Conservation (phyloP, 257 asterid genomes). For the Gardenia jasminoides region DNA sequence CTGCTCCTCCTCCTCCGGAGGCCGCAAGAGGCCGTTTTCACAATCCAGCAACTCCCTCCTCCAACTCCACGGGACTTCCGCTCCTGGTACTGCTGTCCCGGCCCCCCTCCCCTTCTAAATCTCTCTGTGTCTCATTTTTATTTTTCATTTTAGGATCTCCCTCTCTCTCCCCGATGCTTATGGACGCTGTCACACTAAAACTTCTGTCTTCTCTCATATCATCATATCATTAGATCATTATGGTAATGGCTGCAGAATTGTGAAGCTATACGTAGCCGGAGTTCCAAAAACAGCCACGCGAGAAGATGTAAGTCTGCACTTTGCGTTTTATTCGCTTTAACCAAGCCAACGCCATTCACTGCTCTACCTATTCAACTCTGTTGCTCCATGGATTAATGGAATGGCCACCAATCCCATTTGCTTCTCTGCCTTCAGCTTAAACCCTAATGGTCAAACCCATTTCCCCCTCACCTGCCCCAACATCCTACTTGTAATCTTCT, state of each 20-base stretch:
- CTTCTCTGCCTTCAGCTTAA: neutral
- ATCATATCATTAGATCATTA: neutral
- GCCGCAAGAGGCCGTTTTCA: slow-evolving; percentile 31
- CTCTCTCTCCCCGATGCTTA: neutral
- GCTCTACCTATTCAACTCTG: no score
- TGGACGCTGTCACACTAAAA: neutral
- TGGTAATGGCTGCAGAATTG: slow-evolving; percentile 43
- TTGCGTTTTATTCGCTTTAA: neutral
- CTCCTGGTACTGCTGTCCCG: slow-evolving; percentile 10
- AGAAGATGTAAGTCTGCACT: slow-evolving; percentile 50
- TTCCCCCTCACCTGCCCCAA: no score
- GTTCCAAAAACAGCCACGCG: slow-evolving; percentile 61
- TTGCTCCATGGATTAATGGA: no score
- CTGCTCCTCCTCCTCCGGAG: slow-evolving; percentile 7
- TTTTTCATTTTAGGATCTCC: no score
- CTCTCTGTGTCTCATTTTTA: neutral
- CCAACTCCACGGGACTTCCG: slow-evolving; percentile 9
- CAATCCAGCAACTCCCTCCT: neutral
- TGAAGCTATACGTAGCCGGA: slow-evolving; percentile 71
- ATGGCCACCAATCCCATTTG: neutral
- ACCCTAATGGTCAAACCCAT: neutral
- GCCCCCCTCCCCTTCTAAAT: neutral
- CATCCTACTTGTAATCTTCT: no score
- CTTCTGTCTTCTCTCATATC: slow-evolving; percentile 21
- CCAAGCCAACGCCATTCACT: neutral